Evolutionary conservation across 768 basidiomycete species (phyloP), one percentile per base, ranked within the genome.

Genomic region (Pleurotus citrinopileatus): DNA sequence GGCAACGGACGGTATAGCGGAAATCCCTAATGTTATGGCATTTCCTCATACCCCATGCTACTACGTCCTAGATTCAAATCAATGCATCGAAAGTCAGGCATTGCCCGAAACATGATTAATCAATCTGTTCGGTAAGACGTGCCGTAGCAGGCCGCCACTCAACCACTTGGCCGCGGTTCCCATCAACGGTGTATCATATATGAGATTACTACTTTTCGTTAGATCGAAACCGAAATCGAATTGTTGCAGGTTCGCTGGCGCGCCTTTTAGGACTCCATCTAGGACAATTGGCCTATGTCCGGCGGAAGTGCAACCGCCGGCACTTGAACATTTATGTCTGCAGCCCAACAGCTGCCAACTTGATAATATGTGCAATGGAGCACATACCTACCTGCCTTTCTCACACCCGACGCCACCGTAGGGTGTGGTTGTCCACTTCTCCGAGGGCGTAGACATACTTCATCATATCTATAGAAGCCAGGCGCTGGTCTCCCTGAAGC

Each of bases 221-320:
- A 51, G 48, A 15, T 36, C 48, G 48, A 51, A 51, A 50, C 28
- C 6, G n/a, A 27, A 17, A 17, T 15, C 23, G n/a, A 32, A 27
- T 27, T n/a, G 9, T 17, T 48, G 48, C 48, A 51, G 48, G 48
- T 22, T 51, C 48, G 34, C 27, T 17, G 22, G 22, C 20, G 46
- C 28, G 48, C 48, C 29, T 32, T 19, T 28, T n/a, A 19, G 29
- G 38, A 19, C 12, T 19, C 48, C 29, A 19, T 26, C 9, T n/a
- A 19, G 17, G 22, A 34, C 19, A 17, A 51, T 51, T 37, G 23
- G 23, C 32, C 20, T 34, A n/a, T 37, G 48, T 36, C 48, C 48
- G 48, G 48, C 48, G 48, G 48, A 36, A 32, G 23, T 26, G 28
- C 48, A 51, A 37, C 48, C 48, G 48, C 22, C 48, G 48, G 48